These are phyloP conservation scores for Dactylonectria macrodidyma DNA, from an alignment of 2,329 filamentous ascomycete genomes.

Conservation along the genomic window DNA sequence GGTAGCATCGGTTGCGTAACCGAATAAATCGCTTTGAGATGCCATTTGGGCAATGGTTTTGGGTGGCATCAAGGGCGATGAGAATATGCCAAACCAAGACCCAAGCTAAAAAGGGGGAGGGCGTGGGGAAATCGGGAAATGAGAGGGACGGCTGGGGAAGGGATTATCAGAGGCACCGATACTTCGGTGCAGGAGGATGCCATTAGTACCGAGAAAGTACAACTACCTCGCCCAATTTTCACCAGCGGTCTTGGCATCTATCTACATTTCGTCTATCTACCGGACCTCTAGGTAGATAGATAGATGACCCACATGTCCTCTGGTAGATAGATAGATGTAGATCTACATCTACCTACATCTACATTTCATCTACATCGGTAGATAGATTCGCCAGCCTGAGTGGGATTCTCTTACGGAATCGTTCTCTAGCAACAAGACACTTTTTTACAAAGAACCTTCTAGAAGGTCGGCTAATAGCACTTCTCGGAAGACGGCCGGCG, in stretches of 20 bases:
- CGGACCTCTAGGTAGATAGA: not conserved
- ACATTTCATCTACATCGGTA: not conserved
- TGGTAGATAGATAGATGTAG: slow-evolving; percentile 1
- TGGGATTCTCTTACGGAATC: too few species aligned
- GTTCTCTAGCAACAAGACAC: too few species aligned
- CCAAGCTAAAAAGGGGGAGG: not conserved
- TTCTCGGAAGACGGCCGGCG: not conserved
- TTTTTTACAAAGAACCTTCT: too few species aligned
- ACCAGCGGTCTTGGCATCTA: not conserved
- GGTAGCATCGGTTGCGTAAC: not conserved
- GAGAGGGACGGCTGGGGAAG: not conserved
- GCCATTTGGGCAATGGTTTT: not conserved
- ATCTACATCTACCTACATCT: not conserved
- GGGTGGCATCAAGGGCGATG: not conserved
- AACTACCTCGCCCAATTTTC: not conserved
- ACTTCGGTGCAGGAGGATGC: not conserved
- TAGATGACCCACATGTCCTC: not conserved
- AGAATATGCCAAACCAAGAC: not conserved
- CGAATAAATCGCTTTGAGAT: not conserved
- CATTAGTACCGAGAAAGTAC: not conserved
- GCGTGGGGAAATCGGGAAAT: not conserved
- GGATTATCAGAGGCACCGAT: not conserved
- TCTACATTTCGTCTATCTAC: not conserved
- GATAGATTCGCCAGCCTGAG: not conserved
- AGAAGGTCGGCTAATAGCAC: not conserved